phyloP scores from a whole-genome alignment of 1,284 basidiomycete genomes.

The Kalmanozyma brasiliensis region DNA sequence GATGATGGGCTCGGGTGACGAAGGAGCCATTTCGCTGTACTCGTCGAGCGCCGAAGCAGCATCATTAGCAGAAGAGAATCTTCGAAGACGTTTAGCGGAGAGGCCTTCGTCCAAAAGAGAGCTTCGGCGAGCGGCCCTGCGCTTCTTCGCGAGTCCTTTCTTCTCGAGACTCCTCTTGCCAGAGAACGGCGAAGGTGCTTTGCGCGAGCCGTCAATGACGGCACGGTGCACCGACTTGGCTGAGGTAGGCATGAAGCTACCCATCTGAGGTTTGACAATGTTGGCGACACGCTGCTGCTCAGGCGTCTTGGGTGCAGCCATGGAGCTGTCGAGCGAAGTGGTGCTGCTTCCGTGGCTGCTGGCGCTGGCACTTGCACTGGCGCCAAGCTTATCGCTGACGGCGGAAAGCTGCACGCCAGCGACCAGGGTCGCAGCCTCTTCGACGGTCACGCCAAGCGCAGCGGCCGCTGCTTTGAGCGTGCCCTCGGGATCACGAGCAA shows the following conservation, averaged over 20 bases:
- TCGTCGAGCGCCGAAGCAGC: conserved; percentile 43
- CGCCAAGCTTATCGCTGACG: neutral
- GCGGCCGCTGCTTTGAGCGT: conserved; percentile 48
- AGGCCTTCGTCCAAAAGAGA: conserved; percentile 40
- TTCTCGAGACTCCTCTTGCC: conserved; percentile 51
- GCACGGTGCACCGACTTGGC: conserved; percentile 65
- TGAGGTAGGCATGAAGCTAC: conserved; percentile 60
- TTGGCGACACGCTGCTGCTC: conserved; percentile 35
- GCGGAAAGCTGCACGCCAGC: conserved; percentile 43
- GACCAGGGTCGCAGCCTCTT: conserved; percentile 49
- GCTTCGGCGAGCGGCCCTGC: conserved; percentile 38
- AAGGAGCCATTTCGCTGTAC: conserved; percentile 49
- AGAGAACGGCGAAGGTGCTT: conserved; percentile 64
- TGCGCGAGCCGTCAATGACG: conserved; percentile 64
- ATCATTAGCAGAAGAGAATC: conserved; percentile 48
- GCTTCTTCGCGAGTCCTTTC: conserved; percentile 54
- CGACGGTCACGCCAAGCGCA: conserved; percentile 41
- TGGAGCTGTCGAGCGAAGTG: conserved; percentile 7
- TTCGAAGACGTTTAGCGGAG: conserved; percentile 52
- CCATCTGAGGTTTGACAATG: conserved; percentile 57
- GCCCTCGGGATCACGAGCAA: conserved; percentile 53
- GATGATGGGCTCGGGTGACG: conserved; percentile 50
- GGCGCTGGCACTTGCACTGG: conserved; percentile 10
- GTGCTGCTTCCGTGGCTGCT: conserved; percentile 18
- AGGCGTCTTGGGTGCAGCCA: conserved; percentile 37